Evolutionary conservation across 495 filamentous ascomycete species (phyloP).

Genomic region (Podospora conica): DNA sequence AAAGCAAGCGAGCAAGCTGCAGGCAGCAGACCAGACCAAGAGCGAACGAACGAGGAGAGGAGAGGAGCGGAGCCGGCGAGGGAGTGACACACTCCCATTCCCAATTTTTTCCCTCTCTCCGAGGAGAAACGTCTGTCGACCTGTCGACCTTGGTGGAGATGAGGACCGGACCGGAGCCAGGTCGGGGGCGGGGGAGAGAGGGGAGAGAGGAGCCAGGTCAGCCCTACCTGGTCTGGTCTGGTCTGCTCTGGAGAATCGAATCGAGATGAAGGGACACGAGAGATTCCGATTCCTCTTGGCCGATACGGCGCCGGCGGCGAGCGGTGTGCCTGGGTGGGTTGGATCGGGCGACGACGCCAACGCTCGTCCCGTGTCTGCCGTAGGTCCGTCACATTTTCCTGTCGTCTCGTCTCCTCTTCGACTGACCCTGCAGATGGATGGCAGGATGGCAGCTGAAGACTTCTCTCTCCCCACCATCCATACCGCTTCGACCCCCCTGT

Average conservation of each 20-base stretch:
- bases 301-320: not conserved
- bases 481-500: too few species aligned
- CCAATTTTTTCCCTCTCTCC: not conserved
- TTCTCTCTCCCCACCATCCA: too few species aligned
- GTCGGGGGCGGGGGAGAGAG: too few species aligned
- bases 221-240: not conserved
- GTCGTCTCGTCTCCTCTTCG: not conserved
- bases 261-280: not conserved
- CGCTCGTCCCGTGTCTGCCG: not conserved
- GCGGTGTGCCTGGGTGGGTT: not conserved
- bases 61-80: not conserved
- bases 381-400: not conserved
- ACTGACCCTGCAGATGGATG: not conserved
- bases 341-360: not conserved
- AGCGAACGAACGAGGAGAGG: too few species aligned
- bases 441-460: not conserved
- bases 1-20: too few species aligned
- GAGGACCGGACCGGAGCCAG: not conserved
- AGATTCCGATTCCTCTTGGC: not conserved
- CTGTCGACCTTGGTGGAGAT: not conserved
- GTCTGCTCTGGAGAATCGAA: too few species aligned
- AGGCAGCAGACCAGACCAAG: too few species aligned
- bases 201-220: not conserved
- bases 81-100: not conserved
- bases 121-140: not conserved